Evolutionary conservation across 441 rosid genomes (phyloP), one percentile per base, ranked within the genome.

Genomic region (Manihot esculenta): DNA sequence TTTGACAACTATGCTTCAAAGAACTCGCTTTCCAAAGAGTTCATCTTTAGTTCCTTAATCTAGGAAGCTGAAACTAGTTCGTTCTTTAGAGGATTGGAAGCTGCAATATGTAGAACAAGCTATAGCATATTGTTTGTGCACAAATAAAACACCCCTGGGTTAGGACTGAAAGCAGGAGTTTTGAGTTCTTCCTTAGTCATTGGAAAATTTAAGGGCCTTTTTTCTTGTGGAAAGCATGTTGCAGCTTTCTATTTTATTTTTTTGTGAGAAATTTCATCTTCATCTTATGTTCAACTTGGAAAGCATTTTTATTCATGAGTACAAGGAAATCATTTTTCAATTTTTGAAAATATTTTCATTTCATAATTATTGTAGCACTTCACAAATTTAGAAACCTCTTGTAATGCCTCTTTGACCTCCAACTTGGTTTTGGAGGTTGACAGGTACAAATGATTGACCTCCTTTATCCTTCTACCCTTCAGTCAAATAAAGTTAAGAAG

Each of bases 21-120:
- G 57, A 51, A 24, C 61, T 49, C 10, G 66, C 38, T 77, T 57
- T 51, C 54, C 45, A 56, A 51, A 42, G 38, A 45, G 18, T 78
- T 4, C 47, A 51, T 76, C 44, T 51, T 21, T 62, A 24, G 13
- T 42, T 42, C 58, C 48, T 53, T 48, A 9, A 66, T 13, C 24
- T 57, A 11, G 42, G 60, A 54, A 63, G 74, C 41, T 64, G 51
- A 42, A 64, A 30, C 3, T 53, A 26, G 33, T 15, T 64, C n/a
- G n/a, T n/a, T n/a, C n/a, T 26, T 0, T 54, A 24, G 14, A 69
- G 54, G 11, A 18, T 57, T 53, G 45, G 49, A 30, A 45, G 45
- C 12, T n/a, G 20, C 48, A 55, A 51, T 33, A 18, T n/a, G 12
- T n/a, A 9, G 44, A 27, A 49, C 41, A 44, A 44, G 15, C 64